phyloP scores from a whole-genome alignment of 352 stramenopile species.

The Globisporangium irregulare region DNA sequence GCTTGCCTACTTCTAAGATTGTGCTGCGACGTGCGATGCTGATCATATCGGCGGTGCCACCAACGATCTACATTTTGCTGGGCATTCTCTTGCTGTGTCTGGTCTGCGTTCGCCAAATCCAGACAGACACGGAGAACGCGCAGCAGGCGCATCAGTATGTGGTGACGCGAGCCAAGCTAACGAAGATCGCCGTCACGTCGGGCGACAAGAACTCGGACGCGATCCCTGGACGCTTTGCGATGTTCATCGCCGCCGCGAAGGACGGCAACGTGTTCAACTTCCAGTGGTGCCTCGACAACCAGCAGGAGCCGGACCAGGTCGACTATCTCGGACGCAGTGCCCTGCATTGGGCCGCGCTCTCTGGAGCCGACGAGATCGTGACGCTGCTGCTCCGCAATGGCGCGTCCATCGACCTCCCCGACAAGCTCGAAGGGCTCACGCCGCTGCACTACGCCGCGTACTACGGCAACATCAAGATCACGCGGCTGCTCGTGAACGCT shows the following conservation, averaged over 20 bases:
- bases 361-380: slow-evolving; percentile 56
- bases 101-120: slow-evolving; percentile 53
- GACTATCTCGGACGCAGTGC: slow-evolving; percentile 62
- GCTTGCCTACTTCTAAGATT: slow-evolving; percentile 26
- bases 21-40: slow-evolving; percentile 35
- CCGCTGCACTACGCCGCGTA: slow-evolving; percentile 72
- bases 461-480: slow-evolving; percentile 76
- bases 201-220: slow-evolving; percentile 22
- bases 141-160: slow-evolving; percentile 58
- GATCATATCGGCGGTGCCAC: slow-evolving; percentile 41
- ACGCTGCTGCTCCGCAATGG: slow-evolving; percentile 61
- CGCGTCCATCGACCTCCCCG: slow-evolving; percentile 56
- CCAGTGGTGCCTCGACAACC: slow-evolving; percentile 55
- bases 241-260: slow-evolving; percentile 61
- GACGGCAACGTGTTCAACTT: slow-evolving; percentile 42
- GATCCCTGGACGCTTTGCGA: slow-evolving; percentile 51
- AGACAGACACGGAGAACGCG: slow-evolving; percentile 52
- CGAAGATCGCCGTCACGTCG: slow-evolving; percentile 57
- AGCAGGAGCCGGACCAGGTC: slow-evolving; percentile 57
- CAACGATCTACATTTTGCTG: slow-evolving; percentile 33
- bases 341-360: slow-evolving; percentile 64
- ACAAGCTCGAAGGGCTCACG: slow-evolving; percentile 53
- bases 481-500: slow-evolving; percentile 49
- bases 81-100: slow-evolving; percentile 36
- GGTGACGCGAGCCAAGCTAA: slow-evolving; percentile 28